These are phyloP conservation scores for Sphagnum fallax DNA, from an alignment of 228 moss, liverwort and hornwort genomes.

Conservation along the genomic window DNA sequence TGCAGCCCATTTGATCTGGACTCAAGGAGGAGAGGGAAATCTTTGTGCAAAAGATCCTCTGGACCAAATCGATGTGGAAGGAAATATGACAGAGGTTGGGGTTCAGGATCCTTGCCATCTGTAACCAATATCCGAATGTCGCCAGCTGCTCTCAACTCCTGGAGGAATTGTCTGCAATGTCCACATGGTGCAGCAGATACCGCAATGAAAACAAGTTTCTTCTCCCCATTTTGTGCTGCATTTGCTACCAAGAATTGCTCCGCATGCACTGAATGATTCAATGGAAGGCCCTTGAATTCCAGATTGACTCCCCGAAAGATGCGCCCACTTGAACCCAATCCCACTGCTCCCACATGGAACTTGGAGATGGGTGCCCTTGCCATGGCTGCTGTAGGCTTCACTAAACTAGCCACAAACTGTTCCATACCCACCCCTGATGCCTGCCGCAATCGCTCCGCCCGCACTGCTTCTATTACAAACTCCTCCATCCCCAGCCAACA, in stretches of 20 bases:
- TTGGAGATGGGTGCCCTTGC: conserved; percentile 86
- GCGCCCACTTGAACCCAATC: conserved; percentile 76
- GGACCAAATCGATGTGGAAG: conserved; percentile 92
- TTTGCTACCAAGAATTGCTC: conserved; percentile 95
- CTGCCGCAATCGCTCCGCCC: conserved; percentile 53
- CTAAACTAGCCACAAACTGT: conserved; percentile 69
- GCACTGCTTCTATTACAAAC: conserved; percentile 74
- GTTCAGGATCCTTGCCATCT: conserved; percentile 63
- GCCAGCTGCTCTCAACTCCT: conserved; percentile 79
- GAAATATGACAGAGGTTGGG: conserved; percentile 66
- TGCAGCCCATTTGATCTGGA: conserved; percentile 41
- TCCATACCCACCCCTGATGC: conserved; percentile 69
- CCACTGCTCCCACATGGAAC: conserved; percentile 90
- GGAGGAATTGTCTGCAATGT: conserved; percentile 97
- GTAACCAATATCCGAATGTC: conserved; percentile 67
- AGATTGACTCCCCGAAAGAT: conserved; percentile 87
- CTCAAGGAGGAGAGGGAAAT: conserved; percentile 86
- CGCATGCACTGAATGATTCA: conserved; percentile 75
- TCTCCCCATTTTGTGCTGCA: conserved; percentile 86
- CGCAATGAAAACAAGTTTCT: conserved; percentile 67
- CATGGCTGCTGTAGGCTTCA: conserved; percentile 63
- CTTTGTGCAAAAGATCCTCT: conserved; percentile 70
- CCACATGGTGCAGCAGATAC: conserved; percentile 95
- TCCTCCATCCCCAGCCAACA: no score
- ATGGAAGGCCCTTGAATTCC: conserved; percentile 70